Evolutionary conservation across 2,329 filamentous ascomycete genomes (phyloP), one percentile per base, ranked within the genome.

Genomic region (Iodosphaeria phyllophila): DNA sequence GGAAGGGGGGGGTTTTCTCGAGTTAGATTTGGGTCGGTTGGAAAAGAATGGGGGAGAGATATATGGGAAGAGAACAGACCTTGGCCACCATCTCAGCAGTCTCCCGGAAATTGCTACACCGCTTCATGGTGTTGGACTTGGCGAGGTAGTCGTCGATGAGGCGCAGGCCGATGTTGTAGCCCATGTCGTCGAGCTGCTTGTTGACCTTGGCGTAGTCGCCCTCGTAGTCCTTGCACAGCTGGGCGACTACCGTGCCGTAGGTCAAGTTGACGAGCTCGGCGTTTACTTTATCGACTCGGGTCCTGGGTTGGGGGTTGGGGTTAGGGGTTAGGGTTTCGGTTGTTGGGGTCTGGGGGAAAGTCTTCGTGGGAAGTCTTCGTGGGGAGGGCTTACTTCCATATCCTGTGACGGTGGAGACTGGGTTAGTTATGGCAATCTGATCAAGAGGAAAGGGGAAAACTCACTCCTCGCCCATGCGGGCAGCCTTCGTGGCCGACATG

Each of bases 121-220:
- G 67, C 38, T 82, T 79, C 65, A 74, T 74, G 3, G 78, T 82
- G 39, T 82, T 86, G 5, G 83, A 89, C 51, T 93, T 95, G 40
- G 89, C 89, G 11, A 98, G 70, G 43, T 93, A 98, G 52, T 98
- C 89, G 41, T 98, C 89, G 38, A 98, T 93, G 36, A 98, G 56
- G 18, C 89, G 78, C 43, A 95, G 62, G 15, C 89, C 89, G 35
- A 98, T 98, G 43, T 95, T 95, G 56, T 95, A 93, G 28, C 89
- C 89, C 89, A 98, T 98, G 55, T 86, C 91, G 47, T 98, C 89
- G 22, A 98, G 65, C 50, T 98, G 89, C 50, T 86, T 83, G 56
- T 98, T 98, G 46, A 98, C 86, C 48, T 95, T 83, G 25, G 69
- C 60, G 47, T 98, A 98, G 54, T 95, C 82, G 41, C 70, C 74